Evolutionary conservation across 345 rosid species (phyloP), one percentile per base, ranked within the genome.

Genomic region (Crucihimalaya himalaica): DNA sequence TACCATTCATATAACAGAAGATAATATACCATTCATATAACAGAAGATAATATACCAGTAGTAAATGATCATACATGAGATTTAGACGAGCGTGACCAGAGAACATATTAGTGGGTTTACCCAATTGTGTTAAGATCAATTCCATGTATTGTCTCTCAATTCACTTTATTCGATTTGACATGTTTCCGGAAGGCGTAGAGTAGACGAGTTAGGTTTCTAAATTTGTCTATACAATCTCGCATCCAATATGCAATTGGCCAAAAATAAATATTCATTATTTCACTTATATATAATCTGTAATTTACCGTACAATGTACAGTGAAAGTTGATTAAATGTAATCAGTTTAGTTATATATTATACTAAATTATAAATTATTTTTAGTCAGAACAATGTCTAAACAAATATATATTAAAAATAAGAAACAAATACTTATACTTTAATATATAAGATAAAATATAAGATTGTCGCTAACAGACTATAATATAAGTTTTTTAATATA

Each of bases 131-230:
- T 13, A 20, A 37, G 31, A 59, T 59, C 64, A 20, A 59, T 37
- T 59, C 31, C 29, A 37, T 19, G 63, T 35, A 58, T 57, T 39
- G 32, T 66, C 45, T 50, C 32, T 34, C 47, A 21, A 15, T 42
- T 52, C 37, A 23, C 51, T 52, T 25, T 52, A 40, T 35, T 34
- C 19, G 63, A 55, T 40, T 40, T 52, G 52, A 54, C 34, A 25
- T 39, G 31, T 53, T 53, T 25, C 8, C 5, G 48, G 48, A 40
- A 61, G 7, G 58, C 32, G 16, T 52, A 40, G 20, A 23, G 21
- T 61, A 10, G 47, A 21, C 13, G 6, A 20, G n/a, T 35, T 54
- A 54, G 63, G 42, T 68, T 68, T 68, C 54, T 55, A 69, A 42
- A 18, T 56, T 29, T 56, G 15, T 13, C 29, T 55, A 40, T 40